These are phyloP conservation scores for Calonectria leucothoes DNA, from an alignment of 2,329 filamentous ascomycete genomes.

Conservation along the genomic window DNA sequence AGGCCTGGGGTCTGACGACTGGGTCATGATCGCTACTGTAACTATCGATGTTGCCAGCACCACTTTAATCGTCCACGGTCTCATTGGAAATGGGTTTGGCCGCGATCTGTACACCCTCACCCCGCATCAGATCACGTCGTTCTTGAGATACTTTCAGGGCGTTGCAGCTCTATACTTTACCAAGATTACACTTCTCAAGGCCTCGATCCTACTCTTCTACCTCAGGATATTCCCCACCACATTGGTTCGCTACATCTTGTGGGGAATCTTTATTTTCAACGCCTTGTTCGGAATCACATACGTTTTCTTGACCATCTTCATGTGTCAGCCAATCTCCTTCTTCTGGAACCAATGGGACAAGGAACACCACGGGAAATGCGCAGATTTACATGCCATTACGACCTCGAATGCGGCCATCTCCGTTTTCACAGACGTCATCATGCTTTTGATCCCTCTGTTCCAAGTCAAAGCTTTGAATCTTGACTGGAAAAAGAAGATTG, in stretches of 20 bases:
- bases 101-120: not conserved
- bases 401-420: constrained; percentile 65
- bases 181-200: constrained; percentile 41
- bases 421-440: constrained; percentile 64
- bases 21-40: not conserved
- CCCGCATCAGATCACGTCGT: not conserved
- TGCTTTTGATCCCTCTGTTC: constrained; percentile 63
- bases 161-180: constrained; percentile 36
- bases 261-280: not conserved
- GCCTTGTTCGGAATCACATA: constrained; percentile 54
- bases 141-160: not conserved
- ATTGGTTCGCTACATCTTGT: not conserved
- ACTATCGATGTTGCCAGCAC: not conserved
- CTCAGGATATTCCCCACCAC: not conserved
- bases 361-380: constrained; percentile 58
- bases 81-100: not conserved
- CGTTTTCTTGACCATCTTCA: constrained; percentile 57
- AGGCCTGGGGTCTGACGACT: constrained; percentile 45
- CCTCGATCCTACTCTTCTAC: not conserved
- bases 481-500: constrained; percentile 60
- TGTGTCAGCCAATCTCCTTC: constrained; percentile 63
- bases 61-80: not conserved
- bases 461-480: constrained; percentile 56
- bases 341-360: constrained; percentile 67
- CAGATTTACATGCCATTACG: constrained; percentile 59